Conservation (phyloP, 257 asterid genomes). For the Cinchona pubescens region DNA sequence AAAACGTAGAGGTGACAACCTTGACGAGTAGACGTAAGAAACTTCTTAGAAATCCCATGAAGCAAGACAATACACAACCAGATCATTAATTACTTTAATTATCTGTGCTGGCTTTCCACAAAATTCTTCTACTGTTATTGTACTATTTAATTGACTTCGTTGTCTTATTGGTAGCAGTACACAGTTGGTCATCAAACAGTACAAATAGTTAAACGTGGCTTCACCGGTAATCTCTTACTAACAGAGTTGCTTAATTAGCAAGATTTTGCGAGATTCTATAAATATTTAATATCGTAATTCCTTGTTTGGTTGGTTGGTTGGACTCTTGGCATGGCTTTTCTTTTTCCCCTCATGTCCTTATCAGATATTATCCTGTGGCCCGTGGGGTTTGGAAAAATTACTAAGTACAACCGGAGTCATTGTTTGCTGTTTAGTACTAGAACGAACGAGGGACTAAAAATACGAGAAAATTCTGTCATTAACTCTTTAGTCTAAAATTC, state of each 20-base stretch:
- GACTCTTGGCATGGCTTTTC: too few relatives aligned
- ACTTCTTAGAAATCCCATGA: constrained; percentile 29
- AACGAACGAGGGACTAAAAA: too few relatives aligned
- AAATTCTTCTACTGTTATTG: constrained; percentile 3
- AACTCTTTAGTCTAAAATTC: too few relatives aligned
- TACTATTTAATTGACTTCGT: background rate
- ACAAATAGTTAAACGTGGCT: background rate
- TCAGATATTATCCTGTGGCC: too few relatives aligned
- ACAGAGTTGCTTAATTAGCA: background rate
- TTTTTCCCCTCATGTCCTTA: background rate
- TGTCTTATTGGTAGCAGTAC: background rate
- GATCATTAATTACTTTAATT: too few relatives aligned
- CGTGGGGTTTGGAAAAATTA: background rate
- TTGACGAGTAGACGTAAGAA: constrained; percentile 31
- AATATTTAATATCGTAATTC: too few relatives aligned
- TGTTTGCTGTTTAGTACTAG: too few relatives aligned
- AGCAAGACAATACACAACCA: constrained; percentile 10
- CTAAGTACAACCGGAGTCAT: too few relatives aligned
- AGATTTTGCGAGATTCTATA: background rate
- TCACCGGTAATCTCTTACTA: background rate
- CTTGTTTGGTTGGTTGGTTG: background rate
- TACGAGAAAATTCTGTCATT: too few relatives aligned
- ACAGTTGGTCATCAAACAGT: background rate
- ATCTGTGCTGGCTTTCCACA: background rate
- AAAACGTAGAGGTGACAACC: constrained; percentile 26